Evolutionary conservation across 805 yeast genomes (phyloP), one percentile per base, ranked within the genome.

Genomic region (Priceomyces castillae): DNA sequence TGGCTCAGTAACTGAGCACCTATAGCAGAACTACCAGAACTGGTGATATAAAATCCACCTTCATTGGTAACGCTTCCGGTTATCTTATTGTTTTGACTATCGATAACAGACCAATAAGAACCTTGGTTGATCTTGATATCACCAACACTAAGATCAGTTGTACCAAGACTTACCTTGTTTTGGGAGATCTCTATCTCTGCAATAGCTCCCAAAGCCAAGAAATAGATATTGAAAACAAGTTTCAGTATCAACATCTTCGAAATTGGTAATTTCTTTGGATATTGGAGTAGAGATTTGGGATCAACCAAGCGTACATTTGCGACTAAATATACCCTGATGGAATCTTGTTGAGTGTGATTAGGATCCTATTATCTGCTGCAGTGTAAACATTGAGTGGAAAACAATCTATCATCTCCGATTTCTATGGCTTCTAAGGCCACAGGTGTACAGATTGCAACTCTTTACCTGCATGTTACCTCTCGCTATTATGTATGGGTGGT

Each of bases 21-120:
- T 7, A 23, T 23, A 7, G 26, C 6, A 7, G 26, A 10, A 10
- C 26, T 23, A 23, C 10, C 10, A 23, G 26, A 23, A 23, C 9
- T 7, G 6, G 26, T 23, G 6, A 23, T 23, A 34, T 52, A 63
- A 38, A 61, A 54, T 10, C 49, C 58, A 23, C 63, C 64, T 10
- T 54, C 48, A 33, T 41, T 50, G 38, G 46, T 37, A 14, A 63
- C 46, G 15, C 30, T 22, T 30, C 69, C 67, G 35, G 52, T 45
- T 11, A 61, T 41, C 11, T 44, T 42, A 10, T 54, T 44, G 10
- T 50, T 9, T 3, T 56, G 48, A 40, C 54, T 57, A 40, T 57
- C 48, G 33, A 61, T 49, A 25, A 62, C 58, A 7, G 67, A 61
- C 51, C 56, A 61, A 39, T 49, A 55, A 2, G 49, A 61, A 28